Percentiles rank a stretch among this genome's conserved stretches.
Conservation (phyloP, 176 grass and related monocot genomes). For the Musa beccarii region DNA sequence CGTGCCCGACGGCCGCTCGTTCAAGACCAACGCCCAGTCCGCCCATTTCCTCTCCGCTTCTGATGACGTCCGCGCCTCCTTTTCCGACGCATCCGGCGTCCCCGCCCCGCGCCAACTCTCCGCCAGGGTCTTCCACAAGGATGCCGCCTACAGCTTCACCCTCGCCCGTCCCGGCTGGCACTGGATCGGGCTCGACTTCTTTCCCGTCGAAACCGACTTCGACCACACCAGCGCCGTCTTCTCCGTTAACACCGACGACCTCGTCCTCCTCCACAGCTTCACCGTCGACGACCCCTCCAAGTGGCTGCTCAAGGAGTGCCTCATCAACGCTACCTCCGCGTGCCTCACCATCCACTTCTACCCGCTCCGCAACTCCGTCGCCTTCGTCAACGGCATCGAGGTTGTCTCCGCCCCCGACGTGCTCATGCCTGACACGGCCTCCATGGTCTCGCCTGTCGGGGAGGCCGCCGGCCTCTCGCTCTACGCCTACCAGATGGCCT, state of each 20-base stretch:
- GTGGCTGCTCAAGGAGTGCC: conserved; percentile 59
- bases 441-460: conserved; percentile 36
- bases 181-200: conserved; percentile 10
- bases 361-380: conserved; percentile 44
- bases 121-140: not conserved
- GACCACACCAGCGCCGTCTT: not conserved
- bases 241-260: not conserved
- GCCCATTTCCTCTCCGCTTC: not conserved
- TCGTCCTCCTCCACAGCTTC: conserved; percentile 41
- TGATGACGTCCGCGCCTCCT: not conserved
- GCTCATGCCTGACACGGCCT: conserved; percentile 46
- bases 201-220: not conserved
- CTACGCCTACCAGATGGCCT: conserved; percentile 43
- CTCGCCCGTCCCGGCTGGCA: conserved; percentile 9
- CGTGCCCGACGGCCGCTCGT: not conserved
- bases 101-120: not conserved
- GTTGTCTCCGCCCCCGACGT: conserved; percentile 77
- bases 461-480: conserved; percentile 27
- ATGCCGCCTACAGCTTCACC: not conserved
- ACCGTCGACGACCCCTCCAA: conserved; percentile 29
- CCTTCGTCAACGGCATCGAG: conserved; percentile 88
- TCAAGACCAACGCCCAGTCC: not conserved
- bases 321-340: conserved; percentile 60
- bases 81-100: not conserved
- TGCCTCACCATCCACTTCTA: conserved; percentile 44